Base-by-base conservation (phyloP, 1,284 basidiomycete species). In the Apiotrichum gamsii region DNA sequence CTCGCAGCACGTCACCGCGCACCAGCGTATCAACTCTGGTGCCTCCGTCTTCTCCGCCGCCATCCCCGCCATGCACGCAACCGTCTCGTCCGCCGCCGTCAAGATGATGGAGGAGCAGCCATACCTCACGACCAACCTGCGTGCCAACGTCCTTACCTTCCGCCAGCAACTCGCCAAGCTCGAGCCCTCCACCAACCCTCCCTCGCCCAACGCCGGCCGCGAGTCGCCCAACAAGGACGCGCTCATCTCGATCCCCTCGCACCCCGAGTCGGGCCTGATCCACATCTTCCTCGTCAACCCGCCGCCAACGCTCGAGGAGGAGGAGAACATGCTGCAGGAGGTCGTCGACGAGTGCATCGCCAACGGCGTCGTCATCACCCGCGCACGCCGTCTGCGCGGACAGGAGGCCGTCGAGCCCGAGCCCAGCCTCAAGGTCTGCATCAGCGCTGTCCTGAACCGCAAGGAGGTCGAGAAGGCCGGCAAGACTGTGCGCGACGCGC, bases 21-120 rank as follows among this genome's bases (percentile, higher is more conserved):
- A 98, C 68, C 91, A 90, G 77, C 91, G 93, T 39, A 97, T 97
- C 80, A 99, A 98, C 70, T 91, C 90, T 19, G 84, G 90, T 4
- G 84, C 90, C 0, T 94, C 90, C 62, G 90, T 99, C 49, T 99
- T 91, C 76, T 96, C 94, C 1, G 95, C 95, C 9, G 84, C 94
- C 2, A 82, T 95, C 73, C 95, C 95, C 0, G 82, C 90, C 1
- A 78, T 95, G 44, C 81, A 97, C 40, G 85, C 90, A 14, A 90
- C 90, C 6, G 83, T 86, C 52, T 87, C 84, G 1, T 90, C 87
- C 1, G 84, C 89, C 60, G 87, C 83, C 9, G 87, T 97, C 64
- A 80, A 80, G 56, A 80, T 87, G 56, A 77, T 96, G 49, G 79
- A 80, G 36, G 78, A 78, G 46, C 80, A 82, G 3, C 89, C 90